Evolutionary conservation across 257 asterid species (phyloP), one percentile per base, ranked within the genome.

Genomic region (Nyctanthes arbortristis): DNA sequence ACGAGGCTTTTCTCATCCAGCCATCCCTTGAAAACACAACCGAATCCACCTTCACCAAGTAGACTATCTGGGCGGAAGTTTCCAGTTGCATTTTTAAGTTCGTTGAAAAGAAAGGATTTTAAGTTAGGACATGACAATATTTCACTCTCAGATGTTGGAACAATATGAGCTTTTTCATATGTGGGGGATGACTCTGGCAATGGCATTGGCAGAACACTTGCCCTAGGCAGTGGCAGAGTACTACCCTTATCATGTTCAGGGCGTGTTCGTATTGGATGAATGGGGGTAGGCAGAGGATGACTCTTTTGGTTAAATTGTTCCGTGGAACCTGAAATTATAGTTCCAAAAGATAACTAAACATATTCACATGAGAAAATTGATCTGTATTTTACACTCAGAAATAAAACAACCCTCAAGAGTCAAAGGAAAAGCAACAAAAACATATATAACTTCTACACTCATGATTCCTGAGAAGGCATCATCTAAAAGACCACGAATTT

Each of bases 41-140:
- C 86, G 5, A 84, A 84, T 7, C 86, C 89, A 8, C 89, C 89
- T 59, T 84, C 89, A 55, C 89, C 89, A 1, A 84, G 84, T 64
- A 76, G 32, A 36, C 81, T 81, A 5, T 74, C 71, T 63, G 79
- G 72, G 7, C 72, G 12, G 12, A 84, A 84, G 18, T 68, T 70
- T 8, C 61, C 14, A 3, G 89, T 81, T 14, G 89, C 89, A 3
- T 33, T 77, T 32, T 69, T 66, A 4, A 84, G 76, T 37, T 78
- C 79, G 10, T 76, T 49, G 1, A 73, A 67, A 2, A 61, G 18
- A 14, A 84, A 84, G 0, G 86, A 68, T 63, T 78, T 84, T 2
- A 78, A 73, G 63, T 78, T 73, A 0, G 89, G 86, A 0, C 78
- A 78, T 33, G 86, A 76, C 4, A 84, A 66, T 62, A 81, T 84